A percentile compares a stretch with the other conserved stretches of the same genome.
Conservation (phyloP, 2,329 filamentous ascomycete genomes). For the Fusarium buxicola region DNA sequence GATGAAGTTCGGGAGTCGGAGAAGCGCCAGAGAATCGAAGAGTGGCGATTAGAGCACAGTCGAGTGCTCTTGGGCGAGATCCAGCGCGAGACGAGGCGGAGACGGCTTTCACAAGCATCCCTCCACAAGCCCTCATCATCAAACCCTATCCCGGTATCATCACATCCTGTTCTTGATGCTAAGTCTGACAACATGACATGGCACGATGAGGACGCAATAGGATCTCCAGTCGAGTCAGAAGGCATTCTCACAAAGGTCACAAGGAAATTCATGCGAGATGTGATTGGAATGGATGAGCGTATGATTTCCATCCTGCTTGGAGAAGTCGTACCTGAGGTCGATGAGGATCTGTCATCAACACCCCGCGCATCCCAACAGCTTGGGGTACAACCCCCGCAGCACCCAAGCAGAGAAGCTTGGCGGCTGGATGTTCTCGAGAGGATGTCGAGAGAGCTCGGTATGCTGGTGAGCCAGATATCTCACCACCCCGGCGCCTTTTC, state of each 20-base stretch:
- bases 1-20: constrained; percentile 74
- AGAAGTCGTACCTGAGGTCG: constrained; percentile 72
- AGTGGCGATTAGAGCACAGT: constrained; percentile 93
- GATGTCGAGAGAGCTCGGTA: constrained; percentile 87
- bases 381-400: constrained; percentile 45
- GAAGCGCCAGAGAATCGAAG: constrained; percentile 85
- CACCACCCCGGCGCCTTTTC: constrained; percentile 87
- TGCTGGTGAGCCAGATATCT: constrained; percentile 84
- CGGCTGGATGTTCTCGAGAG: constrained; percentile 83
- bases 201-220: constrained; percentile 63
- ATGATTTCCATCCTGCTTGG: constrained; percentile 89
- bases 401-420: constrained; percentile 65
- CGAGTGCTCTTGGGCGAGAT: constrained; percentile 87
- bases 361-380: constrained; percentile 57
- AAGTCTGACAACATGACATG: constrained; percentile 60
- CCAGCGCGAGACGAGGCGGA: constrained; percentile 81
- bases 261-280: constrained; percentile 84
- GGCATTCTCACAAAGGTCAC: constrained; percentile 86
- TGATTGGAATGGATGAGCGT: constrained; percentile 91
- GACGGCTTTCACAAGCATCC: constrained; percentile 71
- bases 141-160: constrained; percentile 45
- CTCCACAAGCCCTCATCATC: constrained; percentile 44
- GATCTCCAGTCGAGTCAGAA: constrained; percentile 65
- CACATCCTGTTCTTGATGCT: constrained; percentile 43
- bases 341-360: constrained; percentile 60